Percentiles rank a stretch among this genome's conserved stretches.
These are phyloP conservation scores for Populus hybrid DNA, from an alignment of 441 rosid species.

Conservation along the genomic window DNA sequence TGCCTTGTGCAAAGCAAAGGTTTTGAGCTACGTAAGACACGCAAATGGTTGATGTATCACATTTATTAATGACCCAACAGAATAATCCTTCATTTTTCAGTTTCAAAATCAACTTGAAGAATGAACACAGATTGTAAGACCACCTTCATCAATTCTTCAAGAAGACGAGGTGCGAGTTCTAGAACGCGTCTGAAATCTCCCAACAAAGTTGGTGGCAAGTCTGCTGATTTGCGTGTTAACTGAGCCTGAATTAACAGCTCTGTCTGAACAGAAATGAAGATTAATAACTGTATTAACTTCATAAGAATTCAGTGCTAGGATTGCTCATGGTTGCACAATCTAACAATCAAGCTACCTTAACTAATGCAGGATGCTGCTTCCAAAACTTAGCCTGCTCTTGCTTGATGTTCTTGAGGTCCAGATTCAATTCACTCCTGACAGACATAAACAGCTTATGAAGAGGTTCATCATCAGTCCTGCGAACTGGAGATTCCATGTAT, in stretches of 20 bases:
- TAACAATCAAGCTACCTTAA: constrained; percentile 54
- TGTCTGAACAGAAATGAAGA: constrained; percentile 49
- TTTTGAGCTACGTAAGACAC: not conserved
- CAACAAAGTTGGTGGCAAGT: constrained; percentile 71
- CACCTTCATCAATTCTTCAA: constrained; percentile 97
- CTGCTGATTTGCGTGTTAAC: constrained; percentile 72
- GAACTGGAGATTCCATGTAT: constrained; percentile 94
- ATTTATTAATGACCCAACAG: not conserved
- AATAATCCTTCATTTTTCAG: not conserved
- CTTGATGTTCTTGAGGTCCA: constrained; percentile 93
- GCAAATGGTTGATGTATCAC: not conserved
- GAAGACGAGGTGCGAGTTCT: constrained; percentile 96
- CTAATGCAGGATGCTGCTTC: constrained; percentile 98
- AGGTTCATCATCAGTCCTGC: constrained; percentile 93
- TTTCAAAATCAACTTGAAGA: constrained; percentile 13
- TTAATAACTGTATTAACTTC: constrained; percentile 17
- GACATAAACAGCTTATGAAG: constrained; percentile 95
- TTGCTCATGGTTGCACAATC: constrained; percentile 11
- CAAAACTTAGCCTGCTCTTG: constrained; percentile 99
- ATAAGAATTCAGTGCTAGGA: constrained; percentile 1
- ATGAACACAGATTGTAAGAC: not conserved
- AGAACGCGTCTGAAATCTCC: constrained; percentile 85
- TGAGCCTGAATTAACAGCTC: constrained; percentile 98
- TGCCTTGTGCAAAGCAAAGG: not conserved
- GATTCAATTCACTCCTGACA: constrained; percentile 94